Evolutionary conservation across 345 rosid genomes (phyloP).

Genomic region (Eucalyptus erythrocorys): DNA sequence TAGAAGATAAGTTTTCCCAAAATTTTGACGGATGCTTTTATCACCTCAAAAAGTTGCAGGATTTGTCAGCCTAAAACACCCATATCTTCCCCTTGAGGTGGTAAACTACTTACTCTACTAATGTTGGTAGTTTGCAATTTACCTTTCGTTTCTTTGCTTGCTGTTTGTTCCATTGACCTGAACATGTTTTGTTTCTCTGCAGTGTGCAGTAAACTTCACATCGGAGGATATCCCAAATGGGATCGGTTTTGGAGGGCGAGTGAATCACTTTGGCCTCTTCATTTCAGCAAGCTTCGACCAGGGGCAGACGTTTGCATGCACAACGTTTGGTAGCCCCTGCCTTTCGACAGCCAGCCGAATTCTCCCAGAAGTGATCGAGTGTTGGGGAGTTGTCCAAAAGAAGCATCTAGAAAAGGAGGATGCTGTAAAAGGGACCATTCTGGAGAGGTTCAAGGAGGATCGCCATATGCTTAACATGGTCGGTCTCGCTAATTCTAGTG

Average conservation of each 20-base stretch:
- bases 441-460: conserved; percentile 83
- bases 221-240: conserved; percentile 95
- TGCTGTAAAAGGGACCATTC: conserved; percentile 36
- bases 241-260: conserved; percentile 78
- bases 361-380: conserved; percentile 69
- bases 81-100: not conserved
- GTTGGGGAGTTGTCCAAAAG: conserved; percentile 63
- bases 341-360: conserved; percentile 43
- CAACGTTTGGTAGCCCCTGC: conserved; percentile 77
- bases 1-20: not conserved
- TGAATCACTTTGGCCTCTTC: conserved; percentile 71
- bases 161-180: not conserved
- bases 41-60: not conserved
- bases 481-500: conserved; percentile 71
- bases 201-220: conserved; percentile 83
- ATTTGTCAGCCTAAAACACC: not conserved
- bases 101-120: not conserved
- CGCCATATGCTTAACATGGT: conserved; percentile 84
- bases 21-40: not conserved
- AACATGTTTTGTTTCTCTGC: not conserved
- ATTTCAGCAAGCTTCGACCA: conserved; percentile 66
- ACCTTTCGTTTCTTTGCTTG: not conserved
- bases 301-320: conserved; percentile 63
- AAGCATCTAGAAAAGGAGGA: conserved; percentile 20
- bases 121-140: not conserved